Base-by-base conservation (phyloP, 192 early-diverging fungal species). In the Lobosporangium transversale region DNA sequence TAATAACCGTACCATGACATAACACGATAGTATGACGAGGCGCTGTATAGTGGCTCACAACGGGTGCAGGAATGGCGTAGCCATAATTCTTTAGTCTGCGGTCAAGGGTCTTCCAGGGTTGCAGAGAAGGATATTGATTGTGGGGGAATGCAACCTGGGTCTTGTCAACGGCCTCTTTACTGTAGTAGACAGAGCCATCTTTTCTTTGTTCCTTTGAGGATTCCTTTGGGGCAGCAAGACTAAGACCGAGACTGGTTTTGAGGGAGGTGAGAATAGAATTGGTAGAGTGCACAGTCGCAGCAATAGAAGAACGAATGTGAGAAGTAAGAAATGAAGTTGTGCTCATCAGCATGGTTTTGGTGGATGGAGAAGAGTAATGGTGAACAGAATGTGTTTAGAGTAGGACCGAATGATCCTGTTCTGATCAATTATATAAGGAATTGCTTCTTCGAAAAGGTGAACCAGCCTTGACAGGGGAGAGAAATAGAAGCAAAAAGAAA, bases 21-120 rank as follows among this genome's bases (percentile, higher is more conserved):
- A 97, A 84, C 2, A 95, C 93, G 33, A 97, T 85, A 3, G 94
- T 91, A 56, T 92, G 80, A 4, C 89, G 80, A 2, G 93, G 93
- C 14, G 94, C 89, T 54, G 84, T 71, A 70, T 95, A 94, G n/a
- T 80, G 80, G 30, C 68, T 84, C 5, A 93, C 80, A 8, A 14
- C 37, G 14, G 37, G 37, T 14, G 14, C 37, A 40, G 86, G 90
- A 64, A 80, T 79, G 4, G 79, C 50, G 27, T 73, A 56, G 7
- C 63, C 66, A 48, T 58, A 59, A 24, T 68, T 58, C 40, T 87
- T 94, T 83, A 87, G 47, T 71, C 87, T 20, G 87, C 89, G 61
- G 9, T 66, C 71, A 6, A 66, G 53, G 1, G 58, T 64, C 27
- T 35, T 52, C 70, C 70, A 74, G 32, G 70, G 62, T 31, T 74